A percentile compares a stretch with the other conserved stretches of the same genome.
phyloP scores from a whole-genome alignment of 2,329 filamentous ascomycete species.

The Pleoardoris graminearum region DNA sequence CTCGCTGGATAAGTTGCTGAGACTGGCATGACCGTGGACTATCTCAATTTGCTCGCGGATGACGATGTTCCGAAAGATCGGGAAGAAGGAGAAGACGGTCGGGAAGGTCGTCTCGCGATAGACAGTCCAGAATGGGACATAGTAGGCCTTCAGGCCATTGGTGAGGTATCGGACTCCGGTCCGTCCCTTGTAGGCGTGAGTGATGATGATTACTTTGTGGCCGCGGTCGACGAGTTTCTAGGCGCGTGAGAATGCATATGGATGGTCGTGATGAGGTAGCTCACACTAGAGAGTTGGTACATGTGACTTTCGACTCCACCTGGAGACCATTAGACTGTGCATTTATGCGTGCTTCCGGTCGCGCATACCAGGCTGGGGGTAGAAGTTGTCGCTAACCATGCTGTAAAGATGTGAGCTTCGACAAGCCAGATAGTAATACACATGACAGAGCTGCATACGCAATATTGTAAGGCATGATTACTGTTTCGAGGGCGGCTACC shows the following conservation, averaged over 20 bases:
- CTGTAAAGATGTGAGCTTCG: conserved; percentile 42
- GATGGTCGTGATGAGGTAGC: conserved; percentile 15
- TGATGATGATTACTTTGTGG: conserved; percentile 97
- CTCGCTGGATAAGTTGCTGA: conserved; percentile 92
- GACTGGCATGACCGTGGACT: conserved; percentile 92
- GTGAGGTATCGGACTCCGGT: conserved; percentile 94
- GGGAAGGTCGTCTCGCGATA: conserved; percentile 93
- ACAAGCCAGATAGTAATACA: background rate
- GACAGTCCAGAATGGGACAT: conserved; percentile 93
- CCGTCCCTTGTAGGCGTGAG: conserved; percentile 88
- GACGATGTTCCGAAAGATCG: conserved; percentile 94
- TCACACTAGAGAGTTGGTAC: conserved; percentile 84
- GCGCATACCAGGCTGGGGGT: conserved; percentile 76
- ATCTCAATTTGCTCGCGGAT: conserved; percentile 95
- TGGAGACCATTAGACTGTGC: conserved; percentile 32
- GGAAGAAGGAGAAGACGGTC: conserved; percentile 98
- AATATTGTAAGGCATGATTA: conserved; percentile 69
- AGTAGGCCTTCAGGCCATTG: conserved; percentile 97
- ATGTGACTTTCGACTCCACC: conserved; percentile 97
- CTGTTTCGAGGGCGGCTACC: conserved; percentile 24
- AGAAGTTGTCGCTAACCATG: conserved; percentile 99
- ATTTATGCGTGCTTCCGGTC: background rate
- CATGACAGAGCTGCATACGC: conserved; percentile 57
- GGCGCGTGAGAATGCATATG: conserved; percentile 16
- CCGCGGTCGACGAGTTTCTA: conserved; percentile 94